Evolutionary conservation across 208 protist species (phyloP), one percentile per base, ranked within the genome.

Genomic region (Novymonas esmeraldas): DNA sequence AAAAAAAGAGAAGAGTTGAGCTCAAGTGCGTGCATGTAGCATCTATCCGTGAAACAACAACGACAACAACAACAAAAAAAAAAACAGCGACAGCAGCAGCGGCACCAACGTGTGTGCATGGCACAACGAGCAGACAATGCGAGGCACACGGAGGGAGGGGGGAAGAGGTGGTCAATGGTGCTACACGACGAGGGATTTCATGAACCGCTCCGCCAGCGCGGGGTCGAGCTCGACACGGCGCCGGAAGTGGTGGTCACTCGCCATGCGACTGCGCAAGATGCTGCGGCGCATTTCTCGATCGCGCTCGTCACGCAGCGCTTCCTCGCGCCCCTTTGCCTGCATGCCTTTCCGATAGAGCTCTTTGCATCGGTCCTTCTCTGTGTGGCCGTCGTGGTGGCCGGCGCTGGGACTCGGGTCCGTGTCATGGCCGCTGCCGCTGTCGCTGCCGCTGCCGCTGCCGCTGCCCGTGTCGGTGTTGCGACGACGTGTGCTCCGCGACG

Each of bases 221-320:
- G 87, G 87, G 67, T 96, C 82, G 9, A 93, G 78, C 72, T 92
- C 84, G n/a, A 93, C 87, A n/a, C 90, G 82, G n/a, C 79, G 70
- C 13, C 84, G 65, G 56, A 96, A 96, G 74, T 96, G 90, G 58
- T 96, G 85, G 55, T 96, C 90, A 33, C 70, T 85, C 26, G 64
- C 80, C 54, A 96, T 71, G 18, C 79, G 83, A 38, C 84, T 83
- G 13, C 79, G 77, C 33, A 96, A 64, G 52, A 96, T 84, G 3
- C 68, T 24, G 7, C 90, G 48, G 45, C 77, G 72, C 58, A 75
- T 63, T 13, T 74, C 58, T 13, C 71, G 78, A 31, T 85, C 76
- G 26, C 61, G 63, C 55, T 87, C 69, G 28, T 76, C 62, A 28
- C 52, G 67, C n/a, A 86, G 66, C 26, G 50, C 60, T 3, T 69